Conservation (phyloP, 192 early-diverging fungal species). For the Thamnidium elegans region DNA sequence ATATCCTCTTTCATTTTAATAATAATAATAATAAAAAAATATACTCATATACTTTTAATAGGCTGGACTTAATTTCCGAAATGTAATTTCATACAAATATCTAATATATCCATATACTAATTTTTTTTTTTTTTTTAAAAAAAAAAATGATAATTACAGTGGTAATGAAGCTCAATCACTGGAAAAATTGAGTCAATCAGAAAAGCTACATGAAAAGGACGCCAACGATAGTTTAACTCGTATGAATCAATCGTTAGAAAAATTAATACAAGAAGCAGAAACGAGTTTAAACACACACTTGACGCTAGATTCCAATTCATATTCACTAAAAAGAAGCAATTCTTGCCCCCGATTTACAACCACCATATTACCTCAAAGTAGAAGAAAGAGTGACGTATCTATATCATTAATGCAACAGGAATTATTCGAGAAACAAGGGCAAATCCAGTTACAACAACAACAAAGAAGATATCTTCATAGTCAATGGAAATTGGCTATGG, state of each 20-base stretch:
- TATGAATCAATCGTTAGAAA: slow-evolving; percentile 8
- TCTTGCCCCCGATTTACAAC: slow-evolving; percentile 8
- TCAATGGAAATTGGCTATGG: neutral
- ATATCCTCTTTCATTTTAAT: no score
- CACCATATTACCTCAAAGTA: slow-evolving; percentile 1
- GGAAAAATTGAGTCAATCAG: neutral
- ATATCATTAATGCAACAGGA: neutral
- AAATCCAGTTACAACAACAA: neutral
- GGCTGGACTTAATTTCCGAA: no score
- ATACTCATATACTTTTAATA: no score
- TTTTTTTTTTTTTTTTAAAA: no score
- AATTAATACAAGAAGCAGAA: slow-evolving; percentile 10
- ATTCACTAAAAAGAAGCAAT: neutral
- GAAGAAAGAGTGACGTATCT: neutral
- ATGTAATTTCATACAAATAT: no score
- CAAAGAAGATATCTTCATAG: slow-evolving; percentile 15
- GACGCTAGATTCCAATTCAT: neutral
- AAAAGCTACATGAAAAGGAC: neutral
- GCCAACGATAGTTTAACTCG: slow-evolving; percentile 7
- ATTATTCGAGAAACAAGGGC: neutral
- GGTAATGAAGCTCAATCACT: no score
- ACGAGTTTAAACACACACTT: slow-evolving; percentile 9
- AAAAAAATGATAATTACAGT: no score
- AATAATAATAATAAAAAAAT: no score
- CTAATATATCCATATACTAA: neutral